Evolutionary conservation across 2,329 filamentous ascomycete genomes (phyloP).

Genomic region (Xylaria multiplex): DNA sequence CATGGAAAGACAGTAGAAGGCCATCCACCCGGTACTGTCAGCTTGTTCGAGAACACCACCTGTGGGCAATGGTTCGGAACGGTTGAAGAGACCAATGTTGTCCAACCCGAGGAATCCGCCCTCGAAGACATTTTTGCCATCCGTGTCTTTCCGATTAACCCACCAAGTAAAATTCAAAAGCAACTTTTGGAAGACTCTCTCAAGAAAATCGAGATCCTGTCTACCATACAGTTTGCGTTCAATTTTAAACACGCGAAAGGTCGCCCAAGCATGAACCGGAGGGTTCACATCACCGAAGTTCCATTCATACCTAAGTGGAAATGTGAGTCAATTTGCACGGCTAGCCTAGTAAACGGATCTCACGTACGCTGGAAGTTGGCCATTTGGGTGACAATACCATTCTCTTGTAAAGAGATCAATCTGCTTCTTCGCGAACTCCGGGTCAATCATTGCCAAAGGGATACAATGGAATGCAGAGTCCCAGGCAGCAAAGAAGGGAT

Average conservation of each 20-base stretch:
- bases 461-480: slow-evolving; percentile 98
- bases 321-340: slow-evolving; percentile 6
- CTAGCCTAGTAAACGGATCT: background rate
- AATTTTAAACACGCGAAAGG: slow-evolving; percentile 97
- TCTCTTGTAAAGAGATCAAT: slow-evolving; percentile 94
- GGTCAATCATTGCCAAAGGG: slow-evolving; percentile 94
- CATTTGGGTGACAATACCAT: slow-evolving; percentile 99
- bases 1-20: slow-evolving; percentile 96
- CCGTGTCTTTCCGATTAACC: slow-evolving; percentile 94
- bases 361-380: slow-evolving; percentile 85
- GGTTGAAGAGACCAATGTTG: slow-evolving; percentile 98
- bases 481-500: slow-evolving; percentile 98
- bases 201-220: slow-evolving; percentile 93
- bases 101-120: slow-evolving; percentile 94
- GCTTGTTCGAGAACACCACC: slow-evolving; percentile 95
- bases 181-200: slow-evolving; percentile 95
- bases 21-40: slow-evolving; percentile 99
- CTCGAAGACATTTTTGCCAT: slow-evolving; percentile 97
- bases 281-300: slow-evolving; percentile 98
- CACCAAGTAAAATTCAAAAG: slow-evolving; percentile 99
- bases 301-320: slow-evolving; percentile 76
- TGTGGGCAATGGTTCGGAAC: slow-evolving; percentile 92
- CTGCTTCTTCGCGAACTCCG: slow-evolving; percentile 98
- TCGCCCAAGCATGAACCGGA: slow-evolving; percentile 94
- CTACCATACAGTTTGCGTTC: slow-evolving; percentile 96